Conservation (phyloP, 371 early-diverging fungal species). For the Mucor velutinosus region DNA sequence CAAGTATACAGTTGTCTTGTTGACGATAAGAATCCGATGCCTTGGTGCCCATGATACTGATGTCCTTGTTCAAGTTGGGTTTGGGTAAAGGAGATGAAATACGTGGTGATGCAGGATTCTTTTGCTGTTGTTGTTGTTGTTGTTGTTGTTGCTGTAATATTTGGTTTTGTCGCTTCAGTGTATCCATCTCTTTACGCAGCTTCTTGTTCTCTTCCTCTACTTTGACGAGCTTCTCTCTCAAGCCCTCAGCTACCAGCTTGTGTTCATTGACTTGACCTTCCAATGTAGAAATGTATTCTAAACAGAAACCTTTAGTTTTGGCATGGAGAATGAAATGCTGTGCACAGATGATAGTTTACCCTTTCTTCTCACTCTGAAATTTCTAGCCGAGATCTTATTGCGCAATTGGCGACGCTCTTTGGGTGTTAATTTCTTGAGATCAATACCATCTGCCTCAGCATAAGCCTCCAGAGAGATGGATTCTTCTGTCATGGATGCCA, state of each 20-base stretch:
- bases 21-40: constrained; percentile 52
- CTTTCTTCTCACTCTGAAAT: constrained; percentile 87
- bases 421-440: constrained; percentile 66
- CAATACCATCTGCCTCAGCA: constrained; percentile 41
- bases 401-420: constrained; percentile 86
- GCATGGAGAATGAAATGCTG: not conserved
- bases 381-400: constrained; percentile 89
- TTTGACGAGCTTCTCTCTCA: constrained; percentile 45
- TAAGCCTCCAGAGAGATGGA: constrained; percentile 29
- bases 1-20: constrained; percentile 47
- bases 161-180: constrained; percentile 44
- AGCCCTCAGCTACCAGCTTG: constrained; percentile 56
- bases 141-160: constrained; percentile 17
- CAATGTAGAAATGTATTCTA: constrained; percentile 82
- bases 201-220: constrained; percentile 63
- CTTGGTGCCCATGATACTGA: constrained; percentile 48
- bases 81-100: constrained; percentile 39
- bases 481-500: constrained; percentile 19
- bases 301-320: not conserved
- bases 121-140: constrained; percentile 1
- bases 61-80: constrained; percentile 50
- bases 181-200: constrained; percentile 59
- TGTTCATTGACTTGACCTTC: constrained; percentile 77
- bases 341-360: constrained; percentile 42
- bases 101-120: constrained; percentile 21